Evolutionary conservation across 1,284 basidiomycete species (phyloP).

Genomic region (Filobasidium uniguttulatum): DNA sequence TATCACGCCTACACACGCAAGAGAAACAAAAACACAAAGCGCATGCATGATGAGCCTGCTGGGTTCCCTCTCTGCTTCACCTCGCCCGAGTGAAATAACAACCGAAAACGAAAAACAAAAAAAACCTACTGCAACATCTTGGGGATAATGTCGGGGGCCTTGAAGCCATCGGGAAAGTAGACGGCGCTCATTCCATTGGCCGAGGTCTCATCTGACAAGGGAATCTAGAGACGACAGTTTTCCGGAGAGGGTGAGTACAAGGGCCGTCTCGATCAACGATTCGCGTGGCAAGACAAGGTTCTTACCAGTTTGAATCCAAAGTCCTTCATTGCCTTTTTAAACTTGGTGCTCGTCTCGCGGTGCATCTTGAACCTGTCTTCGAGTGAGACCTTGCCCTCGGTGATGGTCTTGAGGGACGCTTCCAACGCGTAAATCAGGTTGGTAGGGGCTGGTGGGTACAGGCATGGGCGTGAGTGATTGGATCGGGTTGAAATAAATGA

Average conservation of each 20-base stretch:
- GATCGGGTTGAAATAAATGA: constrained; percentile 3
- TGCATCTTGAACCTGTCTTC: constrained; percentile 70
- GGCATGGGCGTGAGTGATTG: constrained; percentile 7
- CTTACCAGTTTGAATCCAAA: constrained; percentile 52
- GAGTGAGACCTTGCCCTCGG: constrained; percentile 47
- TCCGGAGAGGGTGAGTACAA: too few relatives aligned
- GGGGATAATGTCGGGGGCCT: constrained; percentile 59
- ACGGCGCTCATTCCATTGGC: constrained; percentile 85
- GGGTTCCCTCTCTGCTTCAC: too few relatives aligned
- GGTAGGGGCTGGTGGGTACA: constrained; percentile 49
- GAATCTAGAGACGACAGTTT: constrained; percentile 41
- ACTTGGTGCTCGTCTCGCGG: constrained; percentile 52
- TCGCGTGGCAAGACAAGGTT: constrained; percentile 21
- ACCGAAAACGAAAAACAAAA: too few relatives aligned
- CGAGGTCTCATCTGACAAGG: constrained; percentile 48
- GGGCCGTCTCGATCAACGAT: too few relatives aligned
- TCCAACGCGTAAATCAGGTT: constrained; percentile 88
- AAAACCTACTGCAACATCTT: constrained; percentile 33
- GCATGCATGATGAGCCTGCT: not conserved
- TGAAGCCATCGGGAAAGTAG: constrained; percentile 64
- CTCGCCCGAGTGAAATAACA: too few relatives aligned
- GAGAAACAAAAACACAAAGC: constrained; percentile 17
- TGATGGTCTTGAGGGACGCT: constrained; percentile 62
- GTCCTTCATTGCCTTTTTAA: constrained; percentile 56
- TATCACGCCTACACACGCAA: constrained; percentile 40